Evolutionary conservation across 331 rosid species (phyloP), one percentile per base, ranked within the genome.

Genomic region (Spiraea crenata): DNA sequence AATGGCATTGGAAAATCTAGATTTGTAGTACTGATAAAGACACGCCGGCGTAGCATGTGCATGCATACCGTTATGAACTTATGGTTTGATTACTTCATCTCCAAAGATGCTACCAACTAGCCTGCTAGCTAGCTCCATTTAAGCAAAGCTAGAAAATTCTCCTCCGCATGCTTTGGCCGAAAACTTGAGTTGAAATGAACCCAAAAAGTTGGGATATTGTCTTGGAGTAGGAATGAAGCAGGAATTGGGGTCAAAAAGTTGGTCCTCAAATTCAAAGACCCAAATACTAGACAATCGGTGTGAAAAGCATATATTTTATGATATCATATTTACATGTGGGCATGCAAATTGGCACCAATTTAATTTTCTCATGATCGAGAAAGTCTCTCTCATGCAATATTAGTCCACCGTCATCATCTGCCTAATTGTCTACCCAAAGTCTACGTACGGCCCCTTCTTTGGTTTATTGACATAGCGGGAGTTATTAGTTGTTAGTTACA

Each of bases 361-460:
- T n/a, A 31, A 34, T 39, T 39, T 44, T 16, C 37, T 61, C 31
- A 0, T 12, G 17, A 45, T 7, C 12, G 6, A 60, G 69, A 20
- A 37, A 65, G 61, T 50, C 34, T 3, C 0, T 59, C 4, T 35
- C 37, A 37, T 17, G 12, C 12, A 10, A 14, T 14, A 11, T 5
- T 15, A 9, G 71, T 61, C 67, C 72, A 73, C 57, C 35, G 67
- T 20, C 78, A 45, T 62, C 31, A 45, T 62, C 31, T 7, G 76
- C 72, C 67, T 16, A 47, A 57, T 70, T 57, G 19, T 57, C 76
- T 40, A 19, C 51, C n/a, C 50, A 49, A 63, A 63, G 69, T 79
- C 79, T 31, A n/a, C 46, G 10, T 11, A 17, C 46, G 5, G 7
- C 57, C 52, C 31, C 31, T 25, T 25, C 31, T 25, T 25, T 25